Evolutionary conservation across 1,284 basidiomycete genomes (phyloP).

Genomic region (Ustilago hordei): DNA sequence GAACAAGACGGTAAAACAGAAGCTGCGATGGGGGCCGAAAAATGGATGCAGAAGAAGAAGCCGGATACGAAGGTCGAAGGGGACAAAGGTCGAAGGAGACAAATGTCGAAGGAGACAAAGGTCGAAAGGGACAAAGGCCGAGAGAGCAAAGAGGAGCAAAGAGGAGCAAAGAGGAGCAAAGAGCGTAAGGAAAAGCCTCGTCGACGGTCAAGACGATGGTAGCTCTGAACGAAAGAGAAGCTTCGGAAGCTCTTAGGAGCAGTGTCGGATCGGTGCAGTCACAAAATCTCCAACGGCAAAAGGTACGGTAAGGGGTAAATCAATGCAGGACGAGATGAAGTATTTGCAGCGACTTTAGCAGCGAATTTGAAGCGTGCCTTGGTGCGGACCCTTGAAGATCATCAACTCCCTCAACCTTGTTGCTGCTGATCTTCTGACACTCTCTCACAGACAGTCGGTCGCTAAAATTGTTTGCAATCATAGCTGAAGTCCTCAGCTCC

Average conservation of each 20-base stretch:
- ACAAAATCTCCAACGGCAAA: neutral
- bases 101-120: too few relatives aligned
- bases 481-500: too few relatives aligned
- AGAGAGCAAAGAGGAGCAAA: neutral
- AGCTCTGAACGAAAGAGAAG: neutral
- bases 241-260: neutral
- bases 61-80: neutral
- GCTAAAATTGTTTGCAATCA: neutral
- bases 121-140: neutral
- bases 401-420: neutral
- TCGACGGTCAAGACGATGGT: neutral
- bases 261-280: too few relatives aligned
- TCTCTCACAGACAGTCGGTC: neutral
- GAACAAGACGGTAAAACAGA: conserved; percentile 1
- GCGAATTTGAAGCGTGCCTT: conserved; percentile 1
- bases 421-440: neutral
- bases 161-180: neutral
- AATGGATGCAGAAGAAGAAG: neutral
- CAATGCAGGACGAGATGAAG: conserved; percentile 15
- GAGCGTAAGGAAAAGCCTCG: neutral
- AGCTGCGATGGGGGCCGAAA: neutral
- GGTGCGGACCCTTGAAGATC: neutral
- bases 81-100: too few relatives aligned
- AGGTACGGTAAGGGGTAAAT: conserved; percentile 6
- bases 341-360: conserved; percentile 1